Conservation (phyloP, 129 eudicot genomes). For the Glebionis coronaria region DNA sequence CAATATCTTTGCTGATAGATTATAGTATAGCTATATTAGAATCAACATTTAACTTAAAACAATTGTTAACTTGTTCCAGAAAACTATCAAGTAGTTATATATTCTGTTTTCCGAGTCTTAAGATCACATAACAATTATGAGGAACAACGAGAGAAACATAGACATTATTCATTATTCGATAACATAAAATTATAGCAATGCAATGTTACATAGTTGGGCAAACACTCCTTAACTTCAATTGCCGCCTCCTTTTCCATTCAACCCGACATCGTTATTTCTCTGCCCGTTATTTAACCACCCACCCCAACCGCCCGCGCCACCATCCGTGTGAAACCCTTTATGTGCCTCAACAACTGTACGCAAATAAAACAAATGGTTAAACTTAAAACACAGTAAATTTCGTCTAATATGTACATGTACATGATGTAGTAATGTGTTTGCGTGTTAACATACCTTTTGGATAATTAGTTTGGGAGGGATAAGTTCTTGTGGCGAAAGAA, state of each 20-base stretch:
- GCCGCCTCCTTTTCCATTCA: conserved; percentile 2
- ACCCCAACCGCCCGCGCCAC: not conserved
- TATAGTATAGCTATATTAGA: no score
- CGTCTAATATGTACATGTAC: not conserved
- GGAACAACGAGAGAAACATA: not conserved
- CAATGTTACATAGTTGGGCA: not conserved
- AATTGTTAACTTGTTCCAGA: no score
- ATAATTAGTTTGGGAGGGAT: not conserved
- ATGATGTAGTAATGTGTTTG: no score
- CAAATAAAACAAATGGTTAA: not conserved
- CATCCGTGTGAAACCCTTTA: not conserved
- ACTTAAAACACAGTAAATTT: not conserved
- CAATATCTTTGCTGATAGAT: no score
- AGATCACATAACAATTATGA: not conserved
- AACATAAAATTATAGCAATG: not conserved
- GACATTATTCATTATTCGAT: not conserved
- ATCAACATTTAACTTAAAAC: no score
- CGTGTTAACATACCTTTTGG: conserved; percentile 11
- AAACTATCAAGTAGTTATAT: no score
- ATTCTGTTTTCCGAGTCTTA: no score
- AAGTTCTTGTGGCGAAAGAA: conserved; percentile 15
- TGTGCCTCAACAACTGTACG: not conserved
- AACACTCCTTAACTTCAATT: not conserved
- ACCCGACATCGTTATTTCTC: not conserved
- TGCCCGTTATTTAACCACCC: not conserved